These are phyloP conservation scores for Flaveria brownii DNA, from an alignment of 129 eudicot species.

Conservation along the genomic window DNA sequence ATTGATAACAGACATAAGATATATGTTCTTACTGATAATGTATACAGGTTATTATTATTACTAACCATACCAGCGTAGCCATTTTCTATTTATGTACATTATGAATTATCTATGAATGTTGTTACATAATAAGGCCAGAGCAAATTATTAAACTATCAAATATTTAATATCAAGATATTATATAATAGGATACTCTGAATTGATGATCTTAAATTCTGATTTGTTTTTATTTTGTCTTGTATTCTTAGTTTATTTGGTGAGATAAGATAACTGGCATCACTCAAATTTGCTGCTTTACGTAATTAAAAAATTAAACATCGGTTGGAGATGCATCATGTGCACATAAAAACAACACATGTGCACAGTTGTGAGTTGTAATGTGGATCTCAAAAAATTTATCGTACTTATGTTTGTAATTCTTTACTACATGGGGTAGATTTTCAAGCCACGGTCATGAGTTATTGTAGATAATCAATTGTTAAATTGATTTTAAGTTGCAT, in stretches of 20 bases:
- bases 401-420: background rate
- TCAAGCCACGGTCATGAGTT: background rate
- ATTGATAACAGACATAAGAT: too few species aligned
- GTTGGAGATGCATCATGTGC: conserved; percentile 28
- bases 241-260: background rate
- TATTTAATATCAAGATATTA: background rate
- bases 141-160: background rate
- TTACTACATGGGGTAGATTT: background rate
- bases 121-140: background rate
- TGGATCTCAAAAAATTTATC: background rate
- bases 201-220: background rate
- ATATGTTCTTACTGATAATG: background rate
- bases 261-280: background rate
- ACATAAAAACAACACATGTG: conserved; percentile 20
- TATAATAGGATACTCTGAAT: background rate
- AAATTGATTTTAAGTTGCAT: background rate
- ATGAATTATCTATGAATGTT: background rate
- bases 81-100: background rate
- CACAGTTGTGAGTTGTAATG: conserved; percentile 27
- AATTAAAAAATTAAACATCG: background rate
- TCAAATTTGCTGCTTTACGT: background rate
- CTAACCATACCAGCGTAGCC: background rate
- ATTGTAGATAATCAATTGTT: background rate
- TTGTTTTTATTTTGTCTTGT: background rate
- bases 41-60: background rate